These are phyloP conservation scores for Aspergillus affinis DNA, from an alignment of 495 filamentous ascomycete genomes.

Conservation along the genomic window DNA sequence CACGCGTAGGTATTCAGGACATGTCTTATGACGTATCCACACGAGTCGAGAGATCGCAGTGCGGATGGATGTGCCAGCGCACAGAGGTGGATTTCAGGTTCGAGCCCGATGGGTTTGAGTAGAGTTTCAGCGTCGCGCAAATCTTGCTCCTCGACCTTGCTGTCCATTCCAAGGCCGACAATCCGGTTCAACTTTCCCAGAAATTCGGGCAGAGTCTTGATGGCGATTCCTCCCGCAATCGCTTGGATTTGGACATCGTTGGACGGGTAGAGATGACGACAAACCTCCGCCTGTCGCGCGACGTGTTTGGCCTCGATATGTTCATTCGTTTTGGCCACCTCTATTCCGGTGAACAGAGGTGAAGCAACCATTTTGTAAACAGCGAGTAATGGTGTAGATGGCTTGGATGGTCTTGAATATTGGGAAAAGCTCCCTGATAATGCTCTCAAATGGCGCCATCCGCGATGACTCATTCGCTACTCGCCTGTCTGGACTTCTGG, in stretches of 20 bases:
- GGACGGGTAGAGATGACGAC: not conserved
- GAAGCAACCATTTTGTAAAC: not conserved
- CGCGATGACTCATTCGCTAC: not conserved
- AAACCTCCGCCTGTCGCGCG: not conserved
- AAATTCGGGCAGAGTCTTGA: not conserved
- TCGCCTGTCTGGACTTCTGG: not conserved
- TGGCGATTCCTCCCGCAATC: not conserved
- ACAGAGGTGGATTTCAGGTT: slow-evolving; percentile 19
- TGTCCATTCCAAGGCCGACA: slow-evolving; percentile 21
- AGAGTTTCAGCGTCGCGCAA: slow-evolving; percentile 13
- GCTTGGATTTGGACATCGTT: not conserved
- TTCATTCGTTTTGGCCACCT: not conserved
- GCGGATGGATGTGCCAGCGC: slow-evolving; percentile 20
- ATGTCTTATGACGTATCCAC: slow-evolving; percentile 14
- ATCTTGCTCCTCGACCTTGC: slow-evolving; percentile 13
- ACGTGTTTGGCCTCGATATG: not conserved
- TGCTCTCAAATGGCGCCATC: not conserved
- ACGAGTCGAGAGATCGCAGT: slow-evolving; percentile 7
- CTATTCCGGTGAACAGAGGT: not conserved
- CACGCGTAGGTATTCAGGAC: slow-evolving; percentile 20
- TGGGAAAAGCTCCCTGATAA: not conserved
- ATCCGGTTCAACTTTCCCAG: slow-evolving; percentile 19
- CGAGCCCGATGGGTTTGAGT: slow-evolving; percentile 7
- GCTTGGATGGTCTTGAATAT: not conserved
- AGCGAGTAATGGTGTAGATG: not conserved